Evolutionary conservation across 148 eudicot genomes (phyloP).

Genomic region (Rhododendron simsii): DNA sequence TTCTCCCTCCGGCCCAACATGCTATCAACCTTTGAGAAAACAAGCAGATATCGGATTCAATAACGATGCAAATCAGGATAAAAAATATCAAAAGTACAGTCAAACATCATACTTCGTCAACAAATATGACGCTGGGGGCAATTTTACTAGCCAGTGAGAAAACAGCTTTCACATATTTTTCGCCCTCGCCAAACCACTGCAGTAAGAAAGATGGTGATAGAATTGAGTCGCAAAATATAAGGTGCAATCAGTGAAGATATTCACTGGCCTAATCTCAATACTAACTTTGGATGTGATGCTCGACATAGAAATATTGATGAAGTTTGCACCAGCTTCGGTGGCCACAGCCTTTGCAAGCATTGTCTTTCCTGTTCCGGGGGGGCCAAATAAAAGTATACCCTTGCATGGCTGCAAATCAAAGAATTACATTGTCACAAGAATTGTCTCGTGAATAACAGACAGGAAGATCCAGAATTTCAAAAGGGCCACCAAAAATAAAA

Average conservation of each 20-base stretch:
- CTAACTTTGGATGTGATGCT: constrained; percentile 94
- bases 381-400: constrained; percentile 96
- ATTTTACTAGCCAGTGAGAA: constrained; percentile 95
- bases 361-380: constrained; percentile 99
- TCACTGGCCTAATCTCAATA: not conserved
- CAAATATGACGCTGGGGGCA: constrained; percentile 94
- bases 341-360: constrained; percentile 99
- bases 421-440: constrained; percentile 1
- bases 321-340: constrained; percentile 99
- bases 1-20: constrained; percentile 94
- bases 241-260: not conserved
- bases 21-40: constrained; percentile 72
- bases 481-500: not conserved
- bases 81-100: not conserved
- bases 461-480: not conserved
- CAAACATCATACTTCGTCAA: constrained; percentile 72
- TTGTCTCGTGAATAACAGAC: not conserved
- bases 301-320: constrained; percentile 94
- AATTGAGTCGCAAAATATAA: constrained; percentile 8
- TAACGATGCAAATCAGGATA: not conserved
- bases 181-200: constrained; percentile 99
- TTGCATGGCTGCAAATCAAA: constrained; percentile 78
- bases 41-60: not conserved
- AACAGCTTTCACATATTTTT: constrained; percentile 96
- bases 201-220: constrained; percentile 15